Base-by-base conservation (phyloP, 1,284 basidiomycete species). In the Austroboletus novae-zelandiae region DNA sequence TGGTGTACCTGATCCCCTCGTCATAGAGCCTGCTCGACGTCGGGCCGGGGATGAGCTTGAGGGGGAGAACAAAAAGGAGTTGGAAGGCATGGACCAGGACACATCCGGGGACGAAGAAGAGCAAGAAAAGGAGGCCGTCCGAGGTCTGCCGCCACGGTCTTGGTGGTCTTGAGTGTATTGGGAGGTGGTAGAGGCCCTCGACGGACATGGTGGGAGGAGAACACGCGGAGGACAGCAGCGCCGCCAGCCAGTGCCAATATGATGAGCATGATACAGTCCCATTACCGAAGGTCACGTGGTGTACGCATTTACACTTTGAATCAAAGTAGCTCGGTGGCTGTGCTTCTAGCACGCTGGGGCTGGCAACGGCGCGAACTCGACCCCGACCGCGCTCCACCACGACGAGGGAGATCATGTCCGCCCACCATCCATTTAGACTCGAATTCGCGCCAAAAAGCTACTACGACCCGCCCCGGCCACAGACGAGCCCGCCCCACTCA, bases 1-100 rank as follows among this genome's bases (percentile, higher is more conserved):
- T 94, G 45, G 89, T 90, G 65, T 86, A 86, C 20, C 83, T 78
- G 43, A 94, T 82, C 1, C 83, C 84, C 46, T 78, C 71, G 40
- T 85, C 76, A 63, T 90, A 93, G 40, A 82, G 62, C 23, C 66
- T 71, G 54, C 66, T 70, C 18, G 80, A 68, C 69, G 66, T 74
- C 41, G 53, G 51, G 53, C 68, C 57, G 54, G 81, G 78, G 31
- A 89, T 61, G 25, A 85, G 60, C 46, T 75, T 74, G 41, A 92
- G 69, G 2, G 87, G 85, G 18, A 86, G 68, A 34, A 92, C 67
- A 59, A 91, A 74, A 18, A 81, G 59, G 62, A 90, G 74, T 68
- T 95, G 92, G 31, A 82, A 81, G 31, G 69, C 74, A 60, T 89
- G 82, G 58, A 91, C 75, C 71, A 84, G 81, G 36, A 91, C 53